These are phyloP conservation scores for Metschnikowia kofuensis DNA, from an alignment of 805 yeast species.

Conservation along the genomic window DNA sequence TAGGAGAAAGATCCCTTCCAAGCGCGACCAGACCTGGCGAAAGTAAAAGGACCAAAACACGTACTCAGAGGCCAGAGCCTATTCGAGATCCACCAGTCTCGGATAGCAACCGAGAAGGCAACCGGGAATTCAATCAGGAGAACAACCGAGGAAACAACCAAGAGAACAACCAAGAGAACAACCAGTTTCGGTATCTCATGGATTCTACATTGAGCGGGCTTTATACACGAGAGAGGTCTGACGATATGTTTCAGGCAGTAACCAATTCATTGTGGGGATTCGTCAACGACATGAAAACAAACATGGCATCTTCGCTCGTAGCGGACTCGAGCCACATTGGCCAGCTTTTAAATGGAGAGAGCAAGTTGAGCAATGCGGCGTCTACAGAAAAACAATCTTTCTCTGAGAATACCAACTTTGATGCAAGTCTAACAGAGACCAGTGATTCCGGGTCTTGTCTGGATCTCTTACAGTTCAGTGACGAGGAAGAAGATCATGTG, in stretches of 20 bases:
- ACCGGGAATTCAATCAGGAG: background rate
- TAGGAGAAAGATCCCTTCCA: conserved; percentile 7
- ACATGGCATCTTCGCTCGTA: conserved; percentile 12
- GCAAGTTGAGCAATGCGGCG: background rate
- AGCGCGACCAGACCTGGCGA: too few species aligned
- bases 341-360: background rate
- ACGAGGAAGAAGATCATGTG: conserved; percentile 21
- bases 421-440: background rate
- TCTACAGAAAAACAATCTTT: background rate
- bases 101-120: too few species aligned
- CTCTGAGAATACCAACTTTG: too few species aligned
- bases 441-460: conserved; percentile 1
- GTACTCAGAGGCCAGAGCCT: background rate
- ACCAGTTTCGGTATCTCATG: conserved; percentile 2
- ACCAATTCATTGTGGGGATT: conserved; percentile 43
- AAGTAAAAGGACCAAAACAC: background rate
- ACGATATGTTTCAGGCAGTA: conserved; percentile 41
- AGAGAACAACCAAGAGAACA: background rate
- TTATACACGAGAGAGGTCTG: conserved; percentile 11
- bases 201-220: conserved; percentile 1
- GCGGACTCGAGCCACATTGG: background rate
- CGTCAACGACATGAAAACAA: conserved; percentile 37
- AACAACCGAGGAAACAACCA: background rate
- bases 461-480: conserved; percentile 6
- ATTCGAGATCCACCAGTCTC: background rate